phyloP scores from a whole-genome alignment of 1,284 basidiomycete species.

The Rhodotorula mucilaginosa region DNA sequence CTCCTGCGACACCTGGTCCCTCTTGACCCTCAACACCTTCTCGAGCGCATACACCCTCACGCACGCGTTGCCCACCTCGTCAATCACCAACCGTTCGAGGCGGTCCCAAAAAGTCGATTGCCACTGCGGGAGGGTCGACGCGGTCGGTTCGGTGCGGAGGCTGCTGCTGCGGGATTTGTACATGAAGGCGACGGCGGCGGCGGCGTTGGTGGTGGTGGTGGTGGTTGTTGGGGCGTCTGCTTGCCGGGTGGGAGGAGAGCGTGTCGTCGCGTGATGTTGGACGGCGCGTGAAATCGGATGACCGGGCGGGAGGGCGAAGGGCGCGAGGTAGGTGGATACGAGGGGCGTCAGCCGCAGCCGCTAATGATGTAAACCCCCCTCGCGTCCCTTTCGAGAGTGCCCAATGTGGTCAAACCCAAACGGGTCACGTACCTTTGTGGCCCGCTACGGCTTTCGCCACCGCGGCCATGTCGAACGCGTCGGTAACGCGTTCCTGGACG shows the following conservation, averaged over 20 bases:
- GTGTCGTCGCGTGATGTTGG: too few species aligned
- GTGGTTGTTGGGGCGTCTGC: conserved; percentile 26
- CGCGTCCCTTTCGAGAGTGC: not conserved
- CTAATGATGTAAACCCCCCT: not conserved
- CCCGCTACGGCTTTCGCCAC: conserved; percentile 74
- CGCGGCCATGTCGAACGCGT: conserved; percentile 71
- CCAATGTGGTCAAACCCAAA: not conserved
- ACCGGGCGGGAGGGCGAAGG: too few species aligned
- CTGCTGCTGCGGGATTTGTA: conserved; percentile 68
- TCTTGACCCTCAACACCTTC: conserved; percentile 85
- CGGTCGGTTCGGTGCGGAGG: conserved; percentile 74
- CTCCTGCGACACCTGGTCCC: conserved; percentile 69
- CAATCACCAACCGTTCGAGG: conserved; percentile 73
- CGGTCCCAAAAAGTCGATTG: conserved; percentile 74
- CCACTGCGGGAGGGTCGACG: conserved; percentile 75
- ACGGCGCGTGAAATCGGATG: too few species aligned
- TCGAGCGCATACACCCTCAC: conserved; percentile 91
- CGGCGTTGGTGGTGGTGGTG: too few species aligned
- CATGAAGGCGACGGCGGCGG: conserved; percentile 43
- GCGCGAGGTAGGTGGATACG: too few species aligned
- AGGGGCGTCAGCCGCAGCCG: too few species aligned
- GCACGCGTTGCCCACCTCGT: conserved; percentile 82
- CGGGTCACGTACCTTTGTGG: conserved; percentile 60
- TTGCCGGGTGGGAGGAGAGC: too few species aligned
- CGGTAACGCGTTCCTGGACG: conserved; percentile 56